Base-by-base conservation (phyloP, 768 basidiomycete genomes). In the Xerocomellus intermedius region DNA sequence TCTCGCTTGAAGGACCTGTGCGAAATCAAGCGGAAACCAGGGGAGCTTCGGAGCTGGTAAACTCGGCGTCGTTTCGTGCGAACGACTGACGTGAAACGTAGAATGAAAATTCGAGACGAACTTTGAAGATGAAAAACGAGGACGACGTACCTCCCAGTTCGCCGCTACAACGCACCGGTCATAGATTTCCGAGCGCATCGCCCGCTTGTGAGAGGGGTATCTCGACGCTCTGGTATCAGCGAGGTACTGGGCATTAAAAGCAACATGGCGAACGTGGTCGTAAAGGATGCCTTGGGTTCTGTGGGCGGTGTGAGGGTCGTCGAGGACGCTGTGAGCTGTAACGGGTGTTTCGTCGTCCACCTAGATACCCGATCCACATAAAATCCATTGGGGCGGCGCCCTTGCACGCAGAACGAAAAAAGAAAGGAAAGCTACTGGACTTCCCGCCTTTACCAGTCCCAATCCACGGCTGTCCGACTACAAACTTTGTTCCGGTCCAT, bases 161-260 rank as follows among this genome's bases (percentile, higher is more conserved):
- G 1, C 81, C 68, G 54, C 86, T 83, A 64, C 87, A 91, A 66
- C 91, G 92, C 17, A 92, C 82, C 5, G 82, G 82, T 87, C 89
- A 91, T 2, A 93, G 73, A 64, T 88, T 91, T 52, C 82, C 81
- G 35, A 94, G 75, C 0, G 84, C 82, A 52, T 94, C 89, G 2
- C 90, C 90, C 0, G 87, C 84, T 68, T 89, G 87, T 21, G 84
- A 84, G 21, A 92, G 81, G 0, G 87, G 84, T 17, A 93, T 81
- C 33, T 85, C 82, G 36, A 91, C 82, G 52, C 75, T 79, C 64
- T 93, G 16, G 90, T 92, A 66, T 88, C 80, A 2, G 87, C 87
- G n/a, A 93, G 82, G 70, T 91, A 93, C n/a, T n/a, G n/a, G n/a
- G n/a, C n/a, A n/a, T n/a, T n/a, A 52, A 92, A 4, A 91, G 70